These are phyloP conservation scores for Didymella pomorum DNA, from an alignment of 2,329 filamentous ascomycete species.

Conservation along the genomic window DNA sequence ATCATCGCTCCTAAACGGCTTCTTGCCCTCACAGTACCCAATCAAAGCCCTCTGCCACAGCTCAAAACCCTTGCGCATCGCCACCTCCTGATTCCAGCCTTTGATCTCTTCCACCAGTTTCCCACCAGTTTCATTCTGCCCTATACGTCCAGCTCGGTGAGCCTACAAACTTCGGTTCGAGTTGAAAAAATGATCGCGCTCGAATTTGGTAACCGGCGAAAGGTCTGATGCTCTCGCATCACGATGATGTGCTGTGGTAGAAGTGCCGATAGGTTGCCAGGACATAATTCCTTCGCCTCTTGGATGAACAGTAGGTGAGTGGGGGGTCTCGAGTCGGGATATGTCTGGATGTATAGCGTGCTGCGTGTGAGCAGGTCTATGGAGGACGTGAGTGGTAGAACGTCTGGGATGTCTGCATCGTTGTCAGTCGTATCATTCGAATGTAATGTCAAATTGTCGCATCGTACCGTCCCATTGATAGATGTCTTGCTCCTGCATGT, in stretches of 20 bases:
- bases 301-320: conserved; percentile 57
- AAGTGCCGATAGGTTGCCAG: conserved; percentile 36
- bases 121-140: conserved; percentile 24
- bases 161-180: conserved; percentile 54
- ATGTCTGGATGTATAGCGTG: conserved; percentile 61
- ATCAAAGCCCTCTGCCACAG: conserved; percentile 8
- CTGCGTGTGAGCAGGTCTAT: conserved; percentile 59
- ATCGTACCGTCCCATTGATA: conserved; percentile 60
- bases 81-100: conserved; percentile 26
- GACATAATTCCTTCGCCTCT: conserved; percentile 49
- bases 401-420: conserved; percentile 24
- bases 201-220: conserved; percentile 55
- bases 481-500: conserved; percentile 56
- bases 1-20: not conserved
- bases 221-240: conserved; percentile 60
- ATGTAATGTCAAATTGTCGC: conserved; percentile 42
- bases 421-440: not conserved
- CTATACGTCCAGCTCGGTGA: conserved; percentile 24
- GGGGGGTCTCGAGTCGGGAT: conserved; percentile 47
- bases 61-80: conserved; percentile 1
- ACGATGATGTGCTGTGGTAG: conserved; percentile 54
- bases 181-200: conserved; percentile 60
- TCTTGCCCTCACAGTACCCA: conserved; percentile 11
- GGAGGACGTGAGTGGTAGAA: conserved; percentile 22
- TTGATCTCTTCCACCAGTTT: conserved; percentile 31